Conservation (phyloP, 1,139 yeast species). For the Diutina neorugosa region DNA sequence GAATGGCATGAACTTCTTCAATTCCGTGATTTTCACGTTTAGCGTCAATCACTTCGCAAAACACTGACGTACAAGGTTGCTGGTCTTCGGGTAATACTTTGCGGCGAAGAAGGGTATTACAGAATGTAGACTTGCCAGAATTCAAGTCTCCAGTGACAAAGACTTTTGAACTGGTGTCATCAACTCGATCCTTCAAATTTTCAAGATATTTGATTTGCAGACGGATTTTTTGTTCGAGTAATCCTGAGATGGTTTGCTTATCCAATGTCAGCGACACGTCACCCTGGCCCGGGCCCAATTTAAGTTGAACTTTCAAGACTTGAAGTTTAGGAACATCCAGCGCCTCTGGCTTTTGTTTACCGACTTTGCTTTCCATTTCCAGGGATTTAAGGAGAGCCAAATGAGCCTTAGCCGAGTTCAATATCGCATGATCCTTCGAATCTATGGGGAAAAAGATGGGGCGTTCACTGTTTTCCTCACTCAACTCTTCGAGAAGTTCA, state of each 20-base stretch:
- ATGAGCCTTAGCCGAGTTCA: constrained; percentile 37
- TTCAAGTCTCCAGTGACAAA: constrained; percentile 95
- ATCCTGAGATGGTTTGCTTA: constrained; percentile 48
- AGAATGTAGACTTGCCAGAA: constrained; percentile 92
- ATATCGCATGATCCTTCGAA: constrained; percentile 19
- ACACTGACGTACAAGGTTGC: constrained; percentile 94
- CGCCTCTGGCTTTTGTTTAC: constrained; percentile 11
- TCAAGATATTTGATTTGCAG: constrained; percentile 56
- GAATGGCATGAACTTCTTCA: constrained; percentile 94
- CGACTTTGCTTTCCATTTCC: constrained; percentile 20
- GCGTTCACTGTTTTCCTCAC: constrained; percentile 41
- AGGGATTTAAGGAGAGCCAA: constrained; percentile 37
- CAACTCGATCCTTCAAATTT: constrained; percentile 74
- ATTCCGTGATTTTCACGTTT: constrained; percentile 50
- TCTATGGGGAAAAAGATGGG: constrained; percentile 54
- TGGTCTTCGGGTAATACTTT: constrained; percentile 87
- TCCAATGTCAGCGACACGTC: constrained; percentile 26
- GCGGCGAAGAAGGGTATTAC: constrained; percentile 78
- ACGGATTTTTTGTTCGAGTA: constrained; percentile 51
- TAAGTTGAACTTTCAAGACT: background rate
- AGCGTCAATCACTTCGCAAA: constrained; percentile 88
- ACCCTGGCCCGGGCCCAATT: background rate
- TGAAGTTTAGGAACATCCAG: constrained; percentile 32
- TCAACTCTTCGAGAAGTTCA: constrained; percentile 41
- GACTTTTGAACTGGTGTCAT: constrained; percentile 87